Base-by-base conservation (phyloP, 148 eudicot species). In the Cornus controversa region DNA sequence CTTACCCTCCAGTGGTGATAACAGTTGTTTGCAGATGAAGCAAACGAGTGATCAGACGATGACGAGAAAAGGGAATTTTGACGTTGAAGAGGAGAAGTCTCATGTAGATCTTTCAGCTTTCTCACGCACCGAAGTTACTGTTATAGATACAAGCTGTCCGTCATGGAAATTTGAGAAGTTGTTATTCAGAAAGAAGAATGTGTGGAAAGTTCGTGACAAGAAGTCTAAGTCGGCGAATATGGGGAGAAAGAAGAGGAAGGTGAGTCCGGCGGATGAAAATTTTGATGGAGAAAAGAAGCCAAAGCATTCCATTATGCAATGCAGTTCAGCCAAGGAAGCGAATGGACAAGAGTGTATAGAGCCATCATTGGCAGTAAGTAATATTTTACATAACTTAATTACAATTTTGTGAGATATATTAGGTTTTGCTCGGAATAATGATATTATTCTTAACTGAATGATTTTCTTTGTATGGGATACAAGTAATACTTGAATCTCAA, bases 181-280 rank as follows among this genome's bases (percentile, higher is more conserved):
- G 87, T 86, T 92, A 66, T 94, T 83, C 70, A 86, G 94, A 83
- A 92, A 86, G 79, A 92, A 92, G 79, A 91, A 86, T 86, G 90
- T 88, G 78, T 94, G 98, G 98, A 90, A 86, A 57, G 89, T 92
- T 73, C 84, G 89, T 16, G 97, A 94, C 77, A 91, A 88, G 85
- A 90, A 84, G 78, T 34, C 80, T 47, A 83, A 83, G 81, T 74
- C 79, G 5, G 69, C 40, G 69, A 82, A 60, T 25, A 69, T 45
- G 53, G 78, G 78, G 65, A 82, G 76, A 34, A 91, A 90, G 87
- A 87, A 85, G 83, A 87, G 89, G 84, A 89, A 84, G 71, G 71
- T 47, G 36, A 60, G 60, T 72, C 42, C 60, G 67, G 78, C 40
- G 20, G 67, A 63, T 66, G 81, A 62, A 53, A 80, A 72, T 64